Base-by-base conservation (phyloP, 345 rosid species). In the Citrus mangshanensis region DNA sequence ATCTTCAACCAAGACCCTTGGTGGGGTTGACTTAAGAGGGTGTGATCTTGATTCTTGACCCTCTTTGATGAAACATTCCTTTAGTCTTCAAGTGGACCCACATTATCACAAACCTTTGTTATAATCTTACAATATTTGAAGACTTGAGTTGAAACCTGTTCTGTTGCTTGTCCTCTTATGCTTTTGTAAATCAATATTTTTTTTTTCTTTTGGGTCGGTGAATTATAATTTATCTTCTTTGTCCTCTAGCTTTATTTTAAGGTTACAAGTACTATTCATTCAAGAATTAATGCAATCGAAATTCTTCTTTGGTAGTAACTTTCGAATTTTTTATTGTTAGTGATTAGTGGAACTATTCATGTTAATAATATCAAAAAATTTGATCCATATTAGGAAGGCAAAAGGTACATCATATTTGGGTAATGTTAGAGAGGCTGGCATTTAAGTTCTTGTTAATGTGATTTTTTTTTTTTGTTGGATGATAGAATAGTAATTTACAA, bases 1-100 rank as follows among this genome's bases (percentile, higher is more conserved):
- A 76, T 81, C 84, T 59, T 74, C 74, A 35, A 30, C 38, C 58
- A 5, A 54, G 58, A 54, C 58, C 65, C 24, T 68, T 32, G 86
- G 79, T 79, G 88, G 88, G 69, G 89, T 88, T 88, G 90, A 88
- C 90, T 80, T 82, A 69, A 12, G 75, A 77, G 46, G 4, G 27
- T 4, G 21, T 35, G 70, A 66, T 35, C 70, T 81, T 74, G 49
- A 63, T 63, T 64, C 77, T 85, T 83, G 88, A 85, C 87, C 68
- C 79, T 88, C 85, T 61, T 79, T 35, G 81, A 76, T 82, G 73
- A 82, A 82, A 88, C 88, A 88, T 85, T 82, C 64, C 80, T 73
- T 70, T 55, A 75, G 81, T 81, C 85, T 75, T 79, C 79, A 60
- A 59, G 62, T 54, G 81, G 81, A 68, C 81, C 85, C 82, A 78